These are phyloP conservation scores for Talaromyces pinophilus DNA, from an alignment of 2,329 filamentous ascomycete species.

Conservation along the genomic window DNA sequence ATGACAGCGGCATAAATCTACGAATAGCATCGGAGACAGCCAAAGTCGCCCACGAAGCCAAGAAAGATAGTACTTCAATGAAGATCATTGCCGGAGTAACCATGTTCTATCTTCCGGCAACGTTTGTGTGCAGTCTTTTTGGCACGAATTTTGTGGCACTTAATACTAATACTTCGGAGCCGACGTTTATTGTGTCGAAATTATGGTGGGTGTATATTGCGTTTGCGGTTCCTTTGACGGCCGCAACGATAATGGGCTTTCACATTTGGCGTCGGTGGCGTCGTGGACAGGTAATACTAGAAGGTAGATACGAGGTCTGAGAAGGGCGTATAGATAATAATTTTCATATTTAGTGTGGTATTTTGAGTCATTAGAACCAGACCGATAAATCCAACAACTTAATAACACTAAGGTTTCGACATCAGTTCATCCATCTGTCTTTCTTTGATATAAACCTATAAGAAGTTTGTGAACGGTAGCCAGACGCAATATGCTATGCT, in stretches of 20 bases:
- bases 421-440: neutral
- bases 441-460: neutral
- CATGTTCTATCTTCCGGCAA: constrained; percentile 29
- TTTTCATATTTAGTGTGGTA: neutral
- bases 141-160: constrained; percentile 28
- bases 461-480: neutral
- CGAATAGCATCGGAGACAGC: constrained; percentile 24
- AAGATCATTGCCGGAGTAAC: constrained; percentile 30
- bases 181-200: constrained; percentile 25
- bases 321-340: neutral
- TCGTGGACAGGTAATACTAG: neutral
- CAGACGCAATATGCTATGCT: neutral
- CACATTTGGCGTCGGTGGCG: constrained; percentile 25
- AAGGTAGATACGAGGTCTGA: constrained; percentile 19
- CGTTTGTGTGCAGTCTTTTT: constrained; percentile 30
- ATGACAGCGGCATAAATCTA: constrained; percentile 28
- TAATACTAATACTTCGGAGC: constrained; percentile 23
- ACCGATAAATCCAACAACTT: neutral
- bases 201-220: constrained; percentile 27
- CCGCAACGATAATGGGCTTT: constrained; percentile 24
- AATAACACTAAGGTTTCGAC: neutral
- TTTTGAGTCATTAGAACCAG: neutral
- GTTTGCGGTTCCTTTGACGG: constrained; percentile 26
- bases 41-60: constrained; percentile 26
- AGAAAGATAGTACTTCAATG: constrained; percentile 30